Conservation (phyloP, 352 stramenopile species). For the Saprolegnia parasitica region DNA sequence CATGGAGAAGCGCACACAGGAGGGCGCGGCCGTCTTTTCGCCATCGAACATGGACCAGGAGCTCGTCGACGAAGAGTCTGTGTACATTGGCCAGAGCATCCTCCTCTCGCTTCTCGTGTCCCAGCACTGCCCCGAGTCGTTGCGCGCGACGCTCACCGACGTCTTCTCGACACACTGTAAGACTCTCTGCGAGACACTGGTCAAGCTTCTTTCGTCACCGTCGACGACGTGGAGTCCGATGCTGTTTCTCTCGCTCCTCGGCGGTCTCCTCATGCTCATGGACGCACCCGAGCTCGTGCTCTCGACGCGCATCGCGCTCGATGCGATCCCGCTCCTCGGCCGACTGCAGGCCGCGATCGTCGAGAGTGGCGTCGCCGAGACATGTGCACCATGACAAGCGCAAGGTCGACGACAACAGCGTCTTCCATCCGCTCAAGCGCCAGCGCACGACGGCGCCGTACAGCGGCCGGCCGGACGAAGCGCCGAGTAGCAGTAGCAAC, state of each 20-base stretch:
- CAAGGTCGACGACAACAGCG: conserved; percentile 5
- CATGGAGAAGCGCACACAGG: conserved; percentile 11
- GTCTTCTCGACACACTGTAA: conserved; percentile 1
- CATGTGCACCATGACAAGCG: background rate
- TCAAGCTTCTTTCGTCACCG: background rate
- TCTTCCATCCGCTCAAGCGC: conserved; percentile 16
- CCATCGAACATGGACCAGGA: conserved; percentile 11
- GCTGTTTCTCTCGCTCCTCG: conserved; percentile 13
- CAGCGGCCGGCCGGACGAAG: background rate
- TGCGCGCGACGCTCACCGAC: background rate
- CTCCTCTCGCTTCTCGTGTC: conserved; percentile 22
- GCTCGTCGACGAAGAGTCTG: conserved; percentile 20
- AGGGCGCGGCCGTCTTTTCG: conserved; percentile 7
- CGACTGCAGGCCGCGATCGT: conserved; percentile 6
- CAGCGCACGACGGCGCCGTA: conserved; percentile 8
- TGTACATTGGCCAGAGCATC: conserved; percentile 27
- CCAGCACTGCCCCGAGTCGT: background rate
- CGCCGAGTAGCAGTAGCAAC: background rate
- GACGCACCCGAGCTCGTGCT: conserved; percentile 1
- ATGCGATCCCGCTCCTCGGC: conserved; percentile 13
- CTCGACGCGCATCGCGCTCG: conserved; percentile 19
- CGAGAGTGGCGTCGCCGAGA: background rate
- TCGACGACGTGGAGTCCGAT: conserved; percentile 1
- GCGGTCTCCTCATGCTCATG: conserved; percentile 4
- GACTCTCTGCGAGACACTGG: background rate